Conservation (phyloP, 805 yeast genomes). For the Lipomyces sp. region DNA sequence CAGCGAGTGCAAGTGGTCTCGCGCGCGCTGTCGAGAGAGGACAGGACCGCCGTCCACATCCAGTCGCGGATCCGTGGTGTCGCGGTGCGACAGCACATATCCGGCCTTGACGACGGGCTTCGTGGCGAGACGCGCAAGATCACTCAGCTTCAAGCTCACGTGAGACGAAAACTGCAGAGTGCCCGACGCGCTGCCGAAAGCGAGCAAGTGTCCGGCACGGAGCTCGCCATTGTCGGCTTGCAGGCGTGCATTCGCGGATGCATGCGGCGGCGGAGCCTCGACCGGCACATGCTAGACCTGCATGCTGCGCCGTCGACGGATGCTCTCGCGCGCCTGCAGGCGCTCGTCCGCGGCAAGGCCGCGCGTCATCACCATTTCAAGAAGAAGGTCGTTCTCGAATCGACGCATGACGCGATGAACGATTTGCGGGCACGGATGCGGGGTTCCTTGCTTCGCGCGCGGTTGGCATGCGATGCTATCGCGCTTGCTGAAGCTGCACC, state of each 20-base stretch:
- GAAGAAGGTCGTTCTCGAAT: slow-evolving; percentile 1
- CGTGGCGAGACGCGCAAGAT: slow-evolving; percentile 21
- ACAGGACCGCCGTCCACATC: slow-evolving; percentile 1
- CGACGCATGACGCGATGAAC: slow-evolving; percentile 5
- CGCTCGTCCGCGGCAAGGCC: slow-evolving; percentile 37
- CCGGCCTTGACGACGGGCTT: slow-evolving; percentile 7
- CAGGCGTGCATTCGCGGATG: slow-evolving; percentile 40
- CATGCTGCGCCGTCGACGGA: neutral
- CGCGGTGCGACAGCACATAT: slow-evolving; percentile 24
- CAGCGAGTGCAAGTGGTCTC: slow-evolving; percentile 33
- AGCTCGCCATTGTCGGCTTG: slow-evolving; percentile 32
- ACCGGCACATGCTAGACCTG: slow-evolving; percentile 4
- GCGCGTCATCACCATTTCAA: slow-evolving; percentile 1
- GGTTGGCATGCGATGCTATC: neutral
- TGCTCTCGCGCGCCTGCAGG: slow-evolving; percentile 42
- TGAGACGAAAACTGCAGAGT: slow-evolving; percentile 39
- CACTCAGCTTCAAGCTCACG: slow-evolving; percentile 37
- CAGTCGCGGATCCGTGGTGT: slow-evolving; percentile 47
- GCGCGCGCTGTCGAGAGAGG: slow-evolving; percentile 34
- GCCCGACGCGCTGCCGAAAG: slow-evolving; percentile 32
- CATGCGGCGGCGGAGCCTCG: slow-evolving; percentile 32
- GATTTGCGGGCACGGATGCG: slow-evolving; percentile 21
- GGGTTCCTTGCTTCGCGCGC: slow-evolving; percentile 20
- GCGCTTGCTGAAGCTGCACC: slow-evolving; percentile 6
- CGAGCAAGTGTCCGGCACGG: slow-evolving; percentile 38